Percentiles rank a stretch among this genome's conserved stretches.
Evolutionary conservation across 441 rosid species (phyloP).

Genomic region (Macaranga tanarius): DNA sequence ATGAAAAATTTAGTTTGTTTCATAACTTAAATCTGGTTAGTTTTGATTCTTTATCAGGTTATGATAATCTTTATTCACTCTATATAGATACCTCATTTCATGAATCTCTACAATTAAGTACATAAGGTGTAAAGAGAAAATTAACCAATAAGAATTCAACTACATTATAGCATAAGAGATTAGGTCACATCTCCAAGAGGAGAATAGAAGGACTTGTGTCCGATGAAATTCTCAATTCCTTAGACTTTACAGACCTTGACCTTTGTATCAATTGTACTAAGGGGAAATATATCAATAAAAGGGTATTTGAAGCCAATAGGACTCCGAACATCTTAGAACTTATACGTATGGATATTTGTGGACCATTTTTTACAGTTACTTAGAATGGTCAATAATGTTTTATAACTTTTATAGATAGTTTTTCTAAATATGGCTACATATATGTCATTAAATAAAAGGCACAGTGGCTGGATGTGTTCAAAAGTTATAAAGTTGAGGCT

Average conservation of each 20-base stretch:
- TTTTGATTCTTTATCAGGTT: neutral
- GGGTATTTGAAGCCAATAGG: neutral
- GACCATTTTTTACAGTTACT: neutral
- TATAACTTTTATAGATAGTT: neutral
- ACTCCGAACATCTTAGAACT: neutral
- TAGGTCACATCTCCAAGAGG: too few relatives aligned
- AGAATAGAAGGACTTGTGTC: conserved; percentile 7
- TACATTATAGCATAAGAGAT: too few relatives aligned
- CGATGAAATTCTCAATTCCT: neutral
- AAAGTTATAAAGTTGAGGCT: neutral
- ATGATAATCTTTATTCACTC: conserved; percentile 5
- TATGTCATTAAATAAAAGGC: too few relatives aligned
- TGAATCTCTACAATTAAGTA: too few relatives aligned
- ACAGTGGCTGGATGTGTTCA: too few relatives aligned
- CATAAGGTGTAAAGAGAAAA: too few relatives aligned
- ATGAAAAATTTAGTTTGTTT: neutral
- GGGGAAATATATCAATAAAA: neutral
- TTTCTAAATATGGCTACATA: too few relatives aligned
- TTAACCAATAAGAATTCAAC: too few relatives aligned
- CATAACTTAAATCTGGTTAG: neutral
- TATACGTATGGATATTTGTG: neutral
- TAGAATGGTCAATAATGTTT: neutral
- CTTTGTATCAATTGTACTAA: neutral
- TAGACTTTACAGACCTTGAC: neutral
- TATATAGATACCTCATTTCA: too few relatives aligned